These are phyloP conservation scores for Rhynchospora breviuscula DNA, from an alignment of 176 grass and related monocot genomes.

Conservation along the genomic window DNA sequence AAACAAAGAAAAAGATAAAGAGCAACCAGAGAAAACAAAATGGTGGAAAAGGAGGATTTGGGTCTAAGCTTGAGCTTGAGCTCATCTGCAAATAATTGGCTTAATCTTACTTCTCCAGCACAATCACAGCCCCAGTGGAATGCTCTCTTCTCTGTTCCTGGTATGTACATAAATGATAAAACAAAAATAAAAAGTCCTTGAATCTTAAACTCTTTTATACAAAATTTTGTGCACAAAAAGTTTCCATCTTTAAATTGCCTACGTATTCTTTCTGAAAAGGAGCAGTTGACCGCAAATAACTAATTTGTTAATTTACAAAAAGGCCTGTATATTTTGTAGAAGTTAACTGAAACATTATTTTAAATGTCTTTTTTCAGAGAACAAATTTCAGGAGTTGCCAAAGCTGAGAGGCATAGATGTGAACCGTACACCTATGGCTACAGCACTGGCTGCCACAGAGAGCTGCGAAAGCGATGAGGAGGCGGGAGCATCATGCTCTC, in stretches of 20 bases:
- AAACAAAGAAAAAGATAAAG: background rate
- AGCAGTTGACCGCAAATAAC: too few relatives aligned
- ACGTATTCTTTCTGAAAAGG: background rate
- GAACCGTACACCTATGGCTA: slow-evolving; percentile 40
- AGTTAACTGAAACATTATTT: background rate
- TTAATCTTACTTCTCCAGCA: slow-evolving; percentile 7
- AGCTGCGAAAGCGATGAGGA: slow-evolving; percentile 57
- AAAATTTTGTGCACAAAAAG: background rate
- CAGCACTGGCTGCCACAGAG: background rate
- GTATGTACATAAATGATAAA: slow-evolving; percentile 13
- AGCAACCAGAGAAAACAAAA: slow-evolving; percentile 12
- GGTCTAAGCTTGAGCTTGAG: slow-evolving; percentile 52
- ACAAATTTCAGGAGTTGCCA: slow-evolving; percentile 38
- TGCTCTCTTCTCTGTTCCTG: slow-evolving; percentile 29
- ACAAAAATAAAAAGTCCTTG: background rate
- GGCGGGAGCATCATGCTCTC: slow-evolving; percentile 57
- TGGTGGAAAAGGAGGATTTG: slow-evolving; percentile 40
- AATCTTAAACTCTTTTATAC: background rate
- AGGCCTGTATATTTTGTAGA: too few relatives aligned
- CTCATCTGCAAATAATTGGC: slow-evolving; percentile 26
- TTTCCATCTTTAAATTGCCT: background rate
- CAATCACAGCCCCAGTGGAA: slow-evolving; percentile 19
- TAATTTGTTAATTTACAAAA: too few relatives aligned
- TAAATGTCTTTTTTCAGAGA: slow-evolving; percentile 11
- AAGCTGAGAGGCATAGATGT: slow-evolving; percentile 72